Evolutionary conservation across 129 eudicot genomes (phyloP), one percentile per base, ranked within the genome.

Genomic region (Escallonia rubra): DNA sequence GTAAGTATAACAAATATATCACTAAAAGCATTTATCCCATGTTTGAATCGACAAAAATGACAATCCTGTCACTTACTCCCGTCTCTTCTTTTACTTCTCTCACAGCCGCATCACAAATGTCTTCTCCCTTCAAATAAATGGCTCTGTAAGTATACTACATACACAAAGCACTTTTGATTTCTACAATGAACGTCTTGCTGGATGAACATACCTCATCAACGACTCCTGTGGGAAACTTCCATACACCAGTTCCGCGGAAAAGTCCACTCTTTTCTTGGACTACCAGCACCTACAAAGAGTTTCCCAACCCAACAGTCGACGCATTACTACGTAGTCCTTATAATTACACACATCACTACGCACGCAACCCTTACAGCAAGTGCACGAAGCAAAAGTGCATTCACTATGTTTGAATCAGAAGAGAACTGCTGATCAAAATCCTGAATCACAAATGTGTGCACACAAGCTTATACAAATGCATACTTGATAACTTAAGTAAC

Each of bases 1-100:
- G 38, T 63, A 40, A 52, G 14, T 60, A 39, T 56, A 40, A 8
- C 6, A 52, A 42, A 41, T 23, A 40, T 4, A 15, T 59, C 41
- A 46, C 45, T 40, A 57, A 14, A 63, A 63, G 23, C 44, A 54
- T 43, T 13, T 52, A 44, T 66, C 13, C 16, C n/a, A 57, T 52
- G 16, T 41, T 62, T 4, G 23, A 43, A 52, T 43, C 10, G n/a
- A 23, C 42, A 15, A 53, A 54, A 48, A 8, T 59, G 57, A 43
- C 34, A 64, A 58, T 56, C 13, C 70, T 69, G 64, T 9, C 63
- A 74, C 97, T 73, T 81, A 90, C 97, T 59, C 97, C 97, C 2
- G 95, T 90, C 71, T 90, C 97, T 75, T 90, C 97, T 76, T 87
- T 90, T 46, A 86, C 97, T 76, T 90, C 97, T 80, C 95, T 82